A percentile compares a stretch with the other conserved stretches of the same genome.
phyloP scores from a whole-genome alignment of 495 filamentous ascomycete genomes.

The Parathielavia hyrcaniae region DNA sequence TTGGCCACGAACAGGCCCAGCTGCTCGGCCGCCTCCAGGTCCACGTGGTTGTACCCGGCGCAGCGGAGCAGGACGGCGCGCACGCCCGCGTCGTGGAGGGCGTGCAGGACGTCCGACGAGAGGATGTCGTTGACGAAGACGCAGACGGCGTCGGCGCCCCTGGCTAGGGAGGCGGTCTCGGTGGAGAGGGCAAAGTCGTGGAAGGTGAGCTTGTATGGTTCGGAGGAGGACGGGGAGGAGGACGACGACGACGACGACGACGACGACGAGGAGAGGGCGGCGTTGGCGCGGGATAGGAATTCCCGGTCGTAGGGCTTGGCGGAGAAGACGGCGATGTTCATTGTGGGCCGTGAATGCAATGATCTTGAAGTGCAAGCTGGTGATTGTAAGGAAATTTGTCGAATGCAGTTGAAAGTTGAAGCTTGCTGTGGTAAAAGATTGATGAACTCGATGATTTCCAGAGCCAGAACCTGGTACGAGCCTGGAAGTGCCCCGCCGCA shows the following conservation, averaged over 20 bases:
- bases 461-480: too few relatives aligned
- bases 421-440: too few relatives aligned
- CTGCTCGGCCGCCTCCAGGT: slow-evolving; percentile 49
- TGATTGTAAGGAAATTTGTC: too few relatives aligned
- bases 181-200: slow-evolving; percentile 52
- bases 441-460: too few relatives aligned
- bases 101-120: slow-evolving; percentile 44
- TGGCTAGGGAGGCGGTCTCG: slow-evolving; percentile 52
- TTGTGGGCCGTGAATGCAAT: slow-evolving; percentile 15
- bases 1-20: slow-evolving; percentile 59
- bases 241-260: too few relatives aligned
- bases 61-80: slow-evolving; percentile 59
- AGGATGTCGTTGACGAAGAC: slow-evolving; percentile 67
- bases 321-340: slow-evolving; percentile 58
- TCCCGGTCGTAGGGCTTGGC: slow-evolving; percentile 55
- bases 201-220: slow-evolving; percentile 40
- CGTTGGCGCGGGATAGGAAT: slow-evolving; percentile 42
- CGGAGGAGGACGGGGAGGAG: slow-evolving; percentile 10
- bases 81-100: slow-evolving; percentile 44
- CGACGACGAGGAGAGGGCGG: slow-evolving; percentile 7
- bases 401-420: too few relatives aligned
- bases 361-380: too few relatives aligned
- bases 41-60: slow-evolving; percentile 66
- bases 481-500: too few relatives aligned
- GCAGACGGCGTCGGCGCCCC: slow-evolving; percentile 53